A percentile compares a stretch with the other conserved stretches of the same genome.
Conservation (phyloP, 73 alveolate genomes). For the Chromera velia region DNA sequence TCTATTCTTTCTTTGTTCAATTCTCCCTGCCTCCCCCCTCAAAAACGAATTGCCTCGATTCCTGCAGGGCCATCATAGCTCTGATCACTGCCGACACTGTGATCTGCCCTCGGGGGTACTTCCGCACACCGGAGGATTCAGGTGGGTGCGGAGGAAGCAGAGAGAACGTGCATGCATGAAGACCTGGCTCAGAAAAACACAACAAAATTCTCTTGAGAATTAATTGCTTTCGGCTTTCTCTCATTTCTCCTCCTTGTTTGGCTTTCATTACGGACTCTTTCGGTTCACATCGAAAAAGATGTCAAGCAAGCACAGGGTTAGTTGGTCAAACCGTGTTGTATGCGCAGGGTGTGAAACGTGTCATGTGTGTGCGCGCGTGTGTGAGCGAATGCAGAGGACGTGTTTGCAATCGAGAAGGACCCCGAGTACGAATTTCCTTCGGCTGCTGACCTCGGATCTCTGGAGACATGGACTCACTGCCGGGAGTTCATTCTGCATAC, state of each 20-base stretch:
- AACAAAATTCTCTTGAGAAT: too few relatives aligned
- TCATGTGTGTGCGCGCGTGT: background rate
- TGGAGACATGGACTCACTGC: background rate
- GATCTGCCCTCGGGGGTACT: conserved; percentile 60
- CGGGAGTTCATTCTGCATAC: background rate
- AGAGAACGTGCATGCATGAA: too few relatives aligned
- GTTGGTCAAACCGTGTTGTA: background rate
- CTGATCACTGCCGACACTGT: conserved; percentile 59
- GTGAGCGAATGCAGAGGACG: background rate
- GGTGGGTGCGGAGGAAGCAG: too few relatives aligned
- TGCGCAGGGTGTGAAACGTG: too few relatives aligned
- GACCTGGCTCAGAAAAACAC: too few relatives aligned
- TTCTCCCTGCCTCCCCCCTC: background rate
- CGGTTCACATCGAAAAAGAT: background rate
- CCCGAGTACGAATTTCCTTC: background rate
- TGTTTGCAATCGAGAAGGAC: background rate
- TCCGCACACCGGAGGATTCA: background rate
- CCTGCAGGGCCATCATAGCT: background rate
- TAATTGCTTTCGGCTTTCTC: too few relatives aligned
- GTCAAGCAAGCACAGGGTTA: background rate
- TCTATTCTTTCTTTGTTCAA: too few relatives aligned
- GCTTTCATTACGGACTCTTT: too few relatives aligned
- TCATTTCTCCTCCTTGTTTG: too few relatives aligned
- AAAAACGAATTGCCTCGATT: background rate
- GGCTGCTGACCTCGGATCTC: background rate